phyloP scores from a whole-genome alignment of 768 basidiomycete species.

The Cantharellus anzutake region DNA sequence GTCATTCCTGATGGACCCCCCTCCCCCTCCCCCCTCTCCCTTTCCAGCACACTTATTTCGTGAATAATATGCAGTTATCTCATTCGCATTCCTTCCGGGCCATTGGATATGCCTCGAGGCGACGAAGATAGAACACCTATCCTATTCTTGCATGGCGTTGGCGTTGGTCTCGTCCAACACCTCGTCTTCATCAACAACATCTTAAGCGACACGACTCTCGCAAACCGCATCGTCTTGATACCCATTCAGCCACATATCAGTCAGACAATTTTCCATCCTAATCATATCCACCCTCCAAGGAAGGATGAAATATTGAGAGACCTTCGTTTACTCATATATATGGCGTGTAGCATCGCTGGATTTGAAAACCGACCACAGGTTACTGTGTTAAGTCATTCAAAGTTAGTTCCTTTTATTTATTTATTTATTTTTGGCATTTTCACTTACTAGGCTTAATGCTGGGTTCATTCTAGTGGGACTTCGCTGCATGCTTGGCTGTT shows the following conservation, averaged over 20 bases:
- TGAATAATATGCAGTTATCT: slow-evolving; percentile 34
- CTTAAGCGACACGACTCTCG: slow-evolving; percentile 24
- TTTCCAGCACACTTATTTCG: neutral
- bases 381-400: slow-evolving; percentile 73
- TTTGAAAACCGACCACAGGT: slow-evolving; percentile 28
- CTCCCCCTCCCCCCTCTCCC: neutral
- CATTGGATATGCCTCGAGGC: slow-evolving; percentile 12
- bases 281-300: slow-evolving; percentile 52
- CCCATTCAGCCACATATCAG: slow-evolving; percentile 73
- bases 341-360: slow-evolving; percentile 23
- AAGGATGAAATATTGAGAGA: slow-evolving; percentile 36
- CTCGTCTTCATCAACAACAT: slow-evolving; percentile 39
- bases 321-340: slow-evolving; percentile 35
- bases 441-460: neutral
- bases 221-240: slow-evolving; percentile 57
- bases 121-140: slow-evolving; percentile 46
- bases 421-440: neutral
- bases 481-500: slow-evolving; percentile 82
- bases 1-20: slow-evolving; percentile 11
- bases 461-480: slow-evolving; percentile 33
- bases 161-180: slow-evolving; percentile 64
- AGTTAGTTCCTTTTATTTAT: slow-evolving; percentile 27
- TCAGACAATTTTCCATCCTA: slow-evolving; percentile 63
- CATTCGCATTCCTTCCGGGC: slow-evolving; percentile 44
- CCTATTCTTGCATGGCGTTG: slow-evolving; percentile 77